Evolutionary conservation across 2,329 filamentous ascomycete species (phyloP), one percentile per base, ranked within the genome.

Genomic region (Parasarocladium wereldwijsianum): DNA sequence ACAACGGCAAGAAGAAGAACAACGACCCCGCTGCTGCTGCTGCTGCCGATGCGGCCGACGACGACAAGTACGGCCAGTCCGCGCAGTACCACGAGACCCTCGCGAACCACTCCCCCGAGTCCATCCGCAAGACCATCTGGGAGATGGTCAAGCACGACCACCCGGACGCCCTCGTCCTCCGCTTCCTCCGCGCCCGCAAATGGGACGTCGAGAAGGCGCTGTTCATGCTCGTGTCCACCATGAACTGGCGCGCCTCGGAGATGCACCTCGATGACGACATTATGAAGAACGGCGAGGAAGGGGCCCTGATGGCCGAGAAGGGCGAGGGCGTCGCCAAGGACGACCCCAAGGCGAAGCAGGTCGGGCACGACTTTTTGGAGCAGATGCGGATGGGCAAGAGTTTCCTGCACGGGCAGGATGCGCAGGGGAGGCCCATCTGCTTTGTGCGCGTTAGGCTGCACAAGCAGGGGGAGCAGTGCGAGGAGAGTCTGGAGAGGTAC

Each of bases 191-290:
- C 30, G 85, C 85, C n/a, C 68, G 85, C 26, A 93, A 93, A 55
- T 98, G 90, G 90, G 84, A 98, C 47, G 75, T 93, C 12, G 78
- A 93, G 30, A 85, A 84, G 49, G 90, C 90, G 4, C 64, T 96
- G 16, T 69, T 93, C 40, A 98, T 98, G 90, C 60, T 94, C 51
- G 69, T 98, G 24, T 84, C 84, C 3, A 93, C 90, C 1, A 82
- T 96, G 70, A 79, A 83, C 50, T 98, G 90, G 90, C 74, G 90
- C 39, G 58, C 74, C 33, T 64, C 68, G 21, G 83, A 93, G 35
- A 78, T 90, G 65, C 74, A 83, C 42, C 82, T 96, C 13, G 90
- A 98, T 46, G 76, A 82, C 34, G 82, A 93, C 41, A 77, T 98
- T 43, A 81, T 93, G 67, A 57, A 57, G 37, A 70, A 72, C 21